Conservation (phyloP, 163 green algal species). For the Chlorella variabilis region DNA sequence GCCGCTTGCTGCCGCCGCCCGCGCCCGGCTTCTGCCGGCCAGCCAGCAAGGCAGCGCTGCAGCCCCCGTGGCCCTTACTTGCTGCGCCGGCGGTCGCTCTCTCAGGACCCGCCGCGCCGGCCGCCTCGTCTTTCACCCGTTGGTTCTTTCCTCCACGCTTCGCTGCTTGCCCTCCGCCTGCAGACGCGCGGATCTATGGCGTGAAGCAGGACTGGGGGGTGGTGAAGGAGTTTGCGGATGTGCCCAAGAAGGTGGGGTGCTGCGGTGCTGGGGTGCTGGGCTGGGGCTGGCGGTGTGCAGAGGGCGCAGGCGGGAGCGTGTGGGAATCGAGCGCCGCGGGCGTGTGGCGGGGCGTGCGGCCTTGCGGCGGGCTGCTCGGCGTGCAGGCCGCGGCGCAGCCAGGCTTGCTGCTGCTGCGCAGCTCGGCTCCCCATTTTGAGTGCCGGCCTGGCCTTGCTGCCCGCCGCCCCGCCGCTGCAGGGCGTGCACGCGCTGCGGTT, state of each 20-base stretch:
- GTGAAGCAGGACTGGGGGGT: slow-evolving; percentile 55
- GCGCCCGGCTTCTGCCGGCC: too few relatives aligned
- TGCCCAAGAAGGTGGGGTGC: slow-evolving; percentile 77
- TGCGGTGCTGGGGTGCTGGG: background rate
- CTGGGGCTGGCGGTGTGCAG: background rate
- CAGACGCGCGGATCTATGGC: slow-evolving; percentile 47
- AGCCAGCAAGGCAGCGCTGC: too few relatives aligned
- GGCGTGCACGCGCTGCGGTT: slow-evolving; percentile 70
- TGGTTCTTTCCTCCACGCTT: too few relatives aligned
- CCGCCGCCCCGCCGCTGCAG: slow-evolving; percentile 6
- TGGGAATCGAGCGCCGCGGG: background rate
- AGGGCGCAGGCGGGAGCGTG: background rate
- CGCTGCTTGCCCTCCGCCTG: too few relatives aligned
- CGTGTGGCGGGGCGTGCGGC: too few relatives aligned
- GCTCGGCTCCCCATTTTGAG: background rate
- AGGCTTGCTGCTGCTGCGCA: background rate
- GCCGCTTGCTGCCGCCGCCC: background rate
- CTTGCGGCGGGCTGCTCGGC: too few relatives aligned
- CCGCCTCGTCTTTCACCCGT: too few relatives aligned
- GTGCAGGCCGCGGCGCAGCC: too few relatives aligned
- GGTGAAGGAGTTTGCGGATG: slow-evolving; percentile 64
- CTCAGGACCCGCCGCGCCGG: too few relatives aligned
- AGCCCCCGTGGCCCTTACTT: too few relatives aligned
- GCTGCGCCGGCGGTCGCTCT: too few relatives aligned
- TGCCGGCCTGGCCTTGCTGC: background rate